Evolutionary conservation across 1,284 basidiomycete species (phyloP).

Genomic region (Fistulinella cinereoalba): DNA sequence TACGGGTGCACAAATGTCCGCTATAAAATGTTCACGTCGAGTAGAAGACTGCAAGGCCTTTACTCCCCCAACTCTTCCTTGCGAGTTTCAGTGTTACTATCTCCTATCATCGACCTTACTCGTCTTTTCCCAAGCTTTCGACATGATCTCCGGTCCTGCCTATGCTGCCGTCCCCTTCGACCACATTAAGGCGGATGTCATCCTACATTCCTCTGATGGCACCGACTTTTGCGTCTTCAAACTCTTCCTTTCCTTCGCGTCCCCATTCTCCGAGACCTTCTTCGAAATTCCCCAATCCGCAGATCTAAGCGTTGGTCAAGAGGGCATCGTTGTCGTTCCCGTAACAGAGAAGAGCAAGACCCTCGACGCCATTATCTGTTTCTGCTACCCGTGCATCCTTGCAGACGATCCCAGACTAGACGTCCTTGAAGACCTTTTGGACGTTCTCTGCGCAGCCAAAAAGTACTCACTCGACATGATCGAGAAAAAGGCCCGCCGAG

Average conservation of each 20-base stretch:
- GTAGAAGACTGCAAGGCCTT: no score
- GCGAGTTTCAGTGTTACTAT: no score
- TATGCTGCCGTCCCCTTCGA: constrained; percentile 15
- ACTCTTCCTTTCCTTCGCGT: constrained; percentile 34
- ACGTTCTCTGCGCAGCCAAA: constrained; percentile 19
- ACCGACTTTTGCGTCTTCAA: constrained; percentile 31
- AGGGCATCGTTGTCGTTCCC: constrained; percentile 18
- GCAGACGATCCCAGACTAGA: constrained; percentile 18
- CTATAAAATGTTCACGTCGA: no score
- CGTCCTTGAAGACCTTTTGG: constrained; percentile 8
- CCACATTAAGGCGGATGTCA: constrained; percentile 29
- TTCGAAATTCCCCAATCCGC: constrained; percentile 33
- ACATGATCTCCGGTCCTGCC: not conserved
- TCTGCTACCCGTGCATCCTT: constrained; percentile 30
- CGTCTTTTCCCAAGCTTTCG: not conserved
- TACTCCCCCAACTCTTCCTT: no score
- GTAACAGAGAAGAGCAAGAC: constrained; percentile 26
- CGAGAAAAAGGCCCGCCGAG: constrained; percentile 13
- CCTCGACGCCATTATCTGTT: constrained; percentile 27
- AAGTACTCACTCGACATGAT: constrained; percentile 21
- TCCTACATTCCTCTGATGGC: constrained; percentile 34
- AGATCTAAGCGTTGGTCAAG: not conserved
- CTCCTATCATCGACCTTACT: no score
- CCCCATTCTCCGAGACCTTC: constrained; percentile 38
- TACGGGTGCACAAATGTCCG: no score